Percentiles rank a stretch among this genome's conserved stretches.
Evolutionary conservation across 352 stramenopile genomes (phyloP).

Genomic region (Pythium utonaiense): DNA sequence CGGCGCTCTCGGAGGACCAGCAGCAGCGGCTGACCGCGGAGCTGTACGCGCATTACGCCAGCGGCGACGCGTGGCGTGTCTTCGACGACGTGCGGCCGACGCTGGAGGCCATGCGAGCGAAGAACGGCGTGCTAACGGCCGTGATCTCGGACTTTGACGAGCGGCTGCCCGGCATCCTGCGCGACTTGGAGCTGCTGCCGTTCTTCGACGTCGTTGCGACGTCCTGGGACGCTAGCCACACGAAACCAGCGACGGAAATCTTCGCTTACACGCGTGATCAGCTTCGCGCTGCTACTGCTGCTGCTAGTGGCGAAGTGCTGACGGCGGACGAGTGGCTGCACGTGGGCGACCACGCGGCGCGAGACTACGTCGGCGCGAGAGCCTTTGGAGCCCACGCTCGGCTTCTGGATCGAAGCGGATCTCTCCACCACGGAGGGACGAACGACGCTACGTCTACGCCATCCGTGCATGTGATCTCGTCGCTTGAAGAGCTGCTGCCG

Average conservation of each 20-base stretch:
- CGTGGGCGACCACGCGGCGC: slow-evolving; percentile 50
- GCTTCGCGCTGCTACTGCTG: not conserved
- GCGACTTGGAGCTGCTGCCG: slow-evolving; percentile 33
- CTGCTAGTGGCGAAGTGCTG: not conserved
- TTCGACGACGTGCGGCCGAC: slow-evolving; percentile 45
- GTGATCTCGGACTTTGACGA: slow-evolving; percentile 85
- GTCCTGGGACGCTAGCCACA: slow-evolving; percentile 43
- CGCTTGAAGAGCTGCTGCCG: slow-evolving; percentile 24
- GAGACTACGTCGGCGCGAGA: slow-evolving; percentile 52
- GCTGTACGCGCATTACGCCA: slow-evolving; percentile 55
- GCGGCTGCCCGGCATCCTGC: slow-evolving; percentile 44
- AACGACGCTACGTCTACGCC: slow-evolving; percentile 5
- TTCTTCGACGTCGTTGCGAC: slow-evolving; percentile 58
- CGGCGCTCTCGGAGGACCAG: not conserved
- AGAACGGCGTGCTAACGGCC: slow-evolving; percentile 34
- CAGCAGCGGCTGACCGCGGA: slow-evolving; percentile 32
- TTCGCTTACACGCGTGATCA: slow-evolving; percentile 48
- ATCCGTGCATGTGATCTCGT: slow-evolving; percentile 26
- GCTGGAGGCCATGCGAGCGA: slow-evolving; percentile 32
- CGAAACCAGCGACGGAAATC: slow-evolving; percentile 57
- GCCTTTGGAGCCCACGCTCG: slow-evolving; percentile 37
- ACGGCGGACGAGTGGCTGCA: slow-evolving; percentile 36
- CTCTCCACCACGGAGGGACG: not conserved
- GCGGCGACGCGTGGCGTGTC: slow-evolving; percentile 49
- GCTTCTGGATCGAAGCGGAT: slow-evolving; percentile 31